Percentiles rank a stretch among this genome's conserved stretches.
phyloP scores from a whole-genome alignment of 176 grass and related monocot genomes.

The sorghum (Sorghum bicolor) region DNA sequence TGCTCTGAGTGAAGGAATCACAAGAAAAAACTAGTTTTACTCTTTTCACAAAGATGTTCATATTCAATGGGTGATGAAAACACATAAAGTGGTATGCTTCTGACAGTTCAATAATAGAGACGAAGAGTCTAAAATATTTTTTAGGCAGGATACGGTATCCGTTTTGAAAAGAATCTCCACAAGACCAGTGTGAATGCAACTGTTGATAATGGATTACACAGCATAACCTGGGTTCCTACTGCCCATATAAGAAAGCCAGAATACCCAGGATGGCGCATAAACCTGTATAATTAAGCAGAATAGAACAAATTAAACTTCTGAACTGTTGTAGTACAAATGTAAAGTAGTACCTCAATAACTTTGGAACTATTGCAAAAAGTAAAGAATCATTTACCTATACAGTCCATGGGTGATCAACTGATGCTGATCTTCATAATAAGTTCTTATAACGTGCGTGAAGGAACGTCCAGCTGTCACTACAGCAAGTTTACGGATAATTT shows the following conservation, averaged over 20 bases:
- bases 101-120: background rate
- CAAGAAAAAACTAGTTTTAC: constrained; percentile 14
- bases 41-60: background rate
- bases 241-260: constrained; percentile 87
- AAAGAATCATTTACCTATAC: constrained; percentile 61
- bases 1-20: constrained; percentile 59
- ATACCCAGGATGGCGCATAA: constrained; percentile 91
- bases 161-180: constrained; percentile 76
- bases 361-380: background rate
- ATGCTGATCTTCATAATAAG: constrained; percentile 68
- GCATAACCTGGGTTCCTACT: constrained; percentile 90
- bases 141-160: constrained; percentile 84
- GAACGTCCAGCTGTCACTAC: constrained; percentile 69
- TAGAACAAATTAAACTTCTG: background rate
- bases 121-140: background rate
- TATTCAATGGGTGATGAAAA: background rate
- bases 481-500: constrained; percentile 75
- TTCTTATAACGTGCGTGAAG: constrained; percentile 83
- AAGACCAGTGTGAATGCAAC: constrained; percentile 54
- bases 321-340: background rate
- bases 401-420: constrained; percentile 80
- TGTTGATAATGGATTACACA: constrained; percentile 81
- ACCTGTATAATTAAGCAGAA: constrained; percentile 46
- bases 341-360: background rate
- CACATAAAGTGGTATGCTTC: background rate